Conservation (phyloP, 2,329 filamentous ascomycete species). For the Zalaria obscura region DNA sequence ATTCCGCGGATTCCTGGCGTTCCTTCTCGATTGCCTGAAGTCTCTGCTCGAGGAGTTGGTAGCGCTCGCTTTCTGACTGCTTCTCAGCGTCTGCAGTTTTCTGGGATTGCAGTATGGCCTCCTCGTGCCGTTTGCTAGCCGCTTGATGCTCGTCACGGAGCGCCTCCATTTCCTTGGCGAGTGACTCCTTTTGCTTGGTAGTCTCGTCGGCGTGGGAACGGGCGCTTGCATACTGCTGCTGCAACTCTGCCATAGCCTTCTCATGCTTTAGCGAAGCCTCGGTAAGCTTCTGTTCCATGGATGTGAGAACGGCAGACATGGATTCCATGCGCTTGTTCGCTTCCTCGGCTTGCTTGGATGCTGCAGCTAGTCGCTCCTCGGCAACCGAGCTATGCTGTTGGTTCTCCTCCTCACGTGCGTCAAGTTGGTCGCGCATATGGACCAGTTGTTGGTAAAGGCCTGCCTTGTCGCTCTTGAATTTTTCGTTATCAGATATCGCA, state of each 20-base stretch:
- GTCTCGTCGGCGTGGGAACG: neutral
- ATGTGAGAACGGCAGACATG: neutral
- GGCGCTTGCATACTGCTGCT: neutral
- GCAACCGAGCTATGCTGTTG: neutral
- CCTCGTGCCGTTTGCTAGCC: slow-evolving; percentile 1
- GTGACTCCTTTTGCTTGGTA: neutral
- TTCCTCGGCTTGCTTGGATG: neutral
- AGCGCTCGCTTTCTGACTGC: neutral
- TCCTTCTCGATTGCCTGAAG: slow-evolving; percentile 3
- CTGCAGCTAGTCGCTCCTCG: neutral
- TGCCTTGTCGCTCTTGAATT: neutral
- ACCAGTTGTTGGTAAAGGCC: neutral
- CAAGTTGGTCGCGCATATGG: neutral
- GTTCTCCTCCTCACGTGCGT: neutral
- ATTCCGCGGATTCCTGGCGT: slow-evolving; percentile 1
- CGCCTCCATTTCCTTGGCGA: slow-evolving; percentile 3
- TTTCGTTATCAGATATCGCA: neutral
- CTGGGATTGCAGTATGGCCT: neutral
- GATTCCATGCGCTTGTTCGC: neutral
- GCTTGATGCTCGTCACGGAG: slow-evolving; percentile 2
- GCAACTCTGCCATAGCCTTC: neutral
- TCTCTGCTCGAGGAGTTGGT: neutral
- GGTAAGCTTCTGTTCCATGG: neutral
- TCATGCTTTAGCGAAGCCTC: neutral
- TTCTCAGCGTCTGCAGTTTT: neutral